Conservation (phyloP, 768 basidiomycete species). For the Coprinellus aureogranulatus region DNA sequence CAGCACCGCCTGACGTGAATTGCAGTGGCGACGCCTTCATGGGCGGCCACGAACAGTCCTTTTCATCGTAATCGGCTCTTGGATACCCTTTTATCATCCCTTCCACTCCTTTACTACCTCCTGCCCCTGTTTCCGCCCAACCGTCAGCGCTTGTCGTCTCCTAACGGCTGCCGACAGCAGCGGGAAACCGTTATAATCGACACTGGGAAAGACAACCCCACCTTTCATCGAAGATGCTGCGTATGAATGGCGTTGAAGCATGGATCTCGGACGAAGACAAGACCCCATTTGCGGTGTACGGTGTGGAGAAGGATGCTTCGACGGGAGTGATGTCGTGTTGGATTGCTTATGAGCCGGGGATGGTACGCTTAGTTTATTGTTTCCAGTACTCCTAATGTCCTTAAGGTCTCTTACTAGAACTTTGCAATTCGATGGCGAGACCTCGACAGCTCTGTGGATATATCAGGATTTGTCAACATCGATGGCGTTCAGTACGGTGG, state of each 20-base stretch:
- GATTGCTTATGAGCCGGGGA: constrained; percentile 28
- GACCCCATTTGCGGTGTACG: constrained; percentile 23
- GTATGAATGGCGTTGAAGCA: constrained; percentile 28
- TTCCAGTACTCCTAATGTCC: neutral
- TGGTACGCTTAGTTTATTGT: constrained; percentile 18
- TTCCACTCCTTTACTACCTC: constrained; percentile 9
- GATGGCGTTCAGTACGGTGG: constrained; percentile 30
- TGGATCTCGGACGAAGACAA: constrained; percentile 30
- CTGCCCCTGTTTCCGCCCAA: constrained; percentile 1
- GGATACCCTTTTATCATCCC: constrained; percentile 10
- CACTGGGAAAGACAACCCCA: neutral
- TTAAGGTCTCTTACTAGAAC: constrained; percentile 15
- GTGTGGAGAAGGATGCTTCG: constrained; percentile 23
- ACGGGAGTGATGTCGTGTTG: constrained; percentile 26
- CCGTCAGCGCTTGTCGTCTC: neutral
- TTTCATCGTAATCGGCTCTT: neutral
- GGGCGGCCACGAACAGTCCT: constrained; percentile 1
- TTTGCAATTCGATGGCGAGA: constrained; percentile 23
- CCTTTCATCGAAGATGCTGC: constrained; percentile 21
- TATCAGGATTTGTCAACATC: constrained; percentile 29
- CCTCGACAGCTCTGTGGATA: constrained; percentile 19
- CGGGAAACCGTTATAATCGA: constrained; percentile 4
- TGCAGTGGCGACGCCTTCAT: constrained; percentile 4
- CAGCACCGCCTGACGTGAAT: constrained; percentile 2
- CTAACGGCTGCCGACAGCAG: constrained; percentile 4